These are phyloP conservation scores for Clonostachys chloroleuca DNA, from an alignment of 2,329 filamentous ascomycete species.

Conservation along the genomic window DNA sequence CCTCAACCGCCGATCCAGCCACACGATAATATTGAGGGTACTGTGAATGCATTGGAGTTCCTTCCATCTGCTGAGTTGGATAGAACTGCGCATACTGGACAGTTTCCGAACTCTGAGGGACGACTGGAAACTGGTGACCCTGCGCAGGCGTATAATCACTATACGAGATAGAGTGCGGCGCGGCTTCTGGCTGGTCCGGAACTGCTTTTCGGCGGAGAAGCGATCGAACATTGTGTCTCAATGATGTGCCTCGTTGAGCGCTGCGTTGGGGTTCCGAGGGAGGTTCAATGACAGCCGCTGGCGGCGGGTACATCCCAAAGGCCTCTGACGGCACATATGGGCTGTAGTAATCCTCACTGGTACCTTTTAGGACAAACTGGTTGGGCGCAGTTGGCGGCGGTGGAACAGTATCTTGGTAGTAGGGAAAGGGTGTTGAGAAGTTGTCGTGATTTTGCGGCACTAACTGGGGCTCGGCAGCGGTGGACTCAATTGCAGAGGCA, in stretches of 20 bases:
- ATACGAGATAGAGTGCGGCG: too few species aligned
- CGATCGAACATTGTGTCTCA: conserved; percentile 26
- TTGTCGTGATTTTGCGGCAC: conserved; percentile 2
- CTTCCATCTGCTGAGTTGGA: too few species aligned
- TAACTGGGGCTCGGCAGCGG: background rate
- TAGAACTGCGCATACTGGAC: too few species aligned
- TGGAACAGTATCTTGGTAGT: conserved; percentile 16
- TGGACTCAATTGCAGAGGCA: conserved; percentile 5
- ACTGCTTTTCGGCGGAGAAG: conserved; percentile 27
- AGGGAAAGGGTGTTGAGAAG: conserved; percentile 11
- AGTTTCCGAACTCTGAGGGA: too few species aligned
- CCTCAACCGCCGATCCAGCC: too few species aligned
- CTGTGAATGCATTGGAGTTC: too few species aligned
- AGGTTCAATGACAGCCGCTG: background rate
- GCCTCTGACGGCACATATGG: conserved; percentile 31
- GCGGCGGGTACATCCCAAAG: conserved; percentile 25
- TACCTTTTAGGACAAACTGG: conserved; percentile 23
- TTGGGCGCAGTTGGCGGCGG: conserved; percentile 17
- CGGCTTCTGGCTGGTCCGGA: conserved; percentile 10
- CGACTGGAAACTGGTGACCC: too few species aligned
- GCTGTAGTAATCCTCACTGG: conserved; percentile 35
- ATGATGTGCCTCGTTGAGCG: conserved; percentile 23
- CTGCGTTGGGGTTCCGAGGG: background rate
- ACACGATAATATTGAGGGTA: too few species aligned
- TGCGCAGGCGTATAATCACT: too few species aligned